Evolutionary conservation across 1,284 basidiomycete species (phyloP).

Genomic region (Amylostereum areolatum): DNA sequence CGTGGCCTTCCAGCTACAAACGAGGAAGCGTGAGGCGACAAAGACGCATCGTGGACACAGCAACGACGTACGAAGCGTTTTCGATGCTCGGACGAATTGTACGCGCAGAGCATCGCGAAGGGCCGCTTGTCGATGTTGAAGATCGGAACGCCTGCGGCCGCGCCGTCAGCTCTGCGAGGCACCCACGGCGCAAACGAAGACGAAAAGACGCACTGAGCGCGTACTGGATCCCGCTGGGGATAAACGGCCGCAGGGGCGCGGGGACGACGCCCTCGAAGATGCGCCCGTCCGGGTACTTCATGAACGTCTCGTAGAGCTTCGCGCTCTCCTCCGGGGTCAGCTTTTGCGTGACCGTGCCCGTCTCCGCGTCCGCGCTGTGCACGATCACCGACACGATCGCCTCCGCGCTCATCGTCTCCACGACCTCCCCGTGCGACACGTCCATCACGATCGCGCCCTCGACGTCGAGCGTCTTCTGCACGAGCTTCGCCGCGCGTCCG

Average conservation of each 20-base stretch:
- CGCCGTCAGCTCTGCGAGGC: slow-evolving; percentile 1
- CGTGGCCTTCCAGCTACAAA: slow-evolving; percentile 80
- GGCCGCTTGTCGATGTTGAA: slow-evolving; percentile 93
- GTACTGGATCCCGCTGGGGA: slow-evolving; percentile 79
- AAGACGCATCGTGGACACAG: not conserved
- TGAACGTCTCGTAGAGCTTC: slow-evolving; percentile 70
- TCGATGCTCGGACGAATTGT: slow-evolving; percentile 74
- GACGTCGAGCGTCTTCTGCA: slow-evolving; percentile 85
- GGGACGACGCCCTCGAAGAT: slow-evolving; percentile 83
- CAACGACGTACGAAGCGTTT: slow-evolving; percentile 65
- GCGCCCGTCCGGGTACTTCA: slow-evolving; percentile 75
- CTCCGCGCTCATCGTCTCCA: slow-evolving; percentile 68
- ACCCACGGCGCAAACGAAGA: not conserved
- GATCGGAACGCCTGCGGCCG: slow-evolving; percentile 71
- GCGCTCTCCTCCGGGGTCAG: slow-evolving; percentile 68
- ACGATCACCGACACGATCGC: slow-evolving; percentile 59
- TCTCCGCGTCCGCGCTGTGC: slow-evolving; percentile 39
- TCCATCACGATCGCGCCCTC: slow-evolving; percentile 92
- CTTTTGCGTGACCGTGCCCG: slow-evolving; percentile 34
- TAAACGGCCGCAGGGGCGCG: slow-evolving; percentile 67
- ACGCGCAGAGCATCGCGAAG: slow-evolving; percentile 89
- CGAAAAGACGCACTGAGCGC: slow-evolving; percentile 59
- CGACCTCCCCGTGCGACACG: slow-evolving; percentile 84
- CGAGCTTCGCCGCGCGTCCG: slow-evolving; percentile 79
- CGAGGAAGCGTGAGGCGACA: not conserved